Percentiles rank a stretch among this genome's conserved stretches.
phyloP scores from a whole-genome alignment of 2,329 filamentous ascomycete species.

The Mycosphaerelloides madeirae region DNA sequence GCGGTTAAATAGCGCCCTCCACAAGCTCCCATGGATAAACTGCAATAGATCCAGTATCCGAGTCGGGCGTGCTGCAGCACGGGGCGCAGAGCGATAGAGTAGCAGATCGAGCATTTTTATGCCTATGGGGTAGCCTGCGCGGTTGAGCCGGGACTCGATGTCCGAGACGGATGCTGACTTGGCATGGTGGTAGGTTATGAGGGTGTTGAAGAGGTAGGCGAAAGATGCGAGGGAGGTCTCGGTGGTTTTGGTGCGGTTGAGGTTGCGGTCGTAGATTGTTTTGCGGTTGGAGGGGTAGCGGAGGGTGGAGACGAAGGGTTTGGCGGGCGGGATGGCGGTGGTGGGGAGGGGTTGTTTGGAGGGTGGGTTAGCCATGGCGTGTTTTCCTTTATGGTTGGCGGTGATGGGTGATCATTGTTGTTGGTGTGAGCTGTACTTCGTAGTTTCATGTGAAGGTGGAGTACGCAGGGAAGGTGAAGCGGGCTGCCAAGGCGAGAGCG shows the following conservation, averaged over 20 bases:
- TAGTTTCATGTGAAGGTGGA: background rate
- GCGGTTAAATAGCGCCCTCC: conserved; percentile 85
- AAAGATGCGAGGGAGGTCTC: conserved; percentile 92
- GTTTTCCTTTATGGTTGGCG: background rate
- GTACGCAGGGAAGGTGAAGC: background rate
- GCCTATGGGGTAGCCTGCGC: conserved; percentile 77
- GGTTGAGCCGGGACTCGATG: conserved; percentile 56
- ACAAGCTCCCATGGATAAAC: conserved; percentile 88
- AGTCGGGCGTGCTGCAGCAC: conserved; percentile 67
- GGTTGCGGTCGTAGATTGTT: conserved; percentile 93
- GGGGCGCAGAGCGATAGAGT: conserved; percentile 71
- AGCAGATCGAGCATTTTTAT: conserved; percentile 92
- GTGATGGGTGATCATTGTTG: no score
- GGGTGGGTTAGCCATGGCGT: background rate
- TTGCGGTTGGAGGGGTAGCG: conserved; percentile 90
- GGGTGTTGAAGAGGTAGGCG: conserved; percentile 92
- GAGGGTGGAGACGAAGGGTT: conserved; percentile 52
- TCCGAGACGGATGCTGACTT: conserved; percentile 90
- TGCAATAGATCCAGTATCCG: conserved; percentile 88
- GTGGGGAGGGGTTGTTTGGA: conserved; percentile 12
- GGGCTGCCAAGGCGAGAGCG: no score
- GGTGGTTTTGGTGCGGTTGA: conserved; percentile 81
- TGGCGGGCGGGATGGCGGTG: conserved; percentile 29
- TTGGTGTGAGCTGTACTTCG: background rate
- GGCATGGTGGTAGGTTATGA: conserved; percentile 91